Base-by-base conservation (phyloP, 73 alveolate species). In the Paramecium octaurelia region DNA sequence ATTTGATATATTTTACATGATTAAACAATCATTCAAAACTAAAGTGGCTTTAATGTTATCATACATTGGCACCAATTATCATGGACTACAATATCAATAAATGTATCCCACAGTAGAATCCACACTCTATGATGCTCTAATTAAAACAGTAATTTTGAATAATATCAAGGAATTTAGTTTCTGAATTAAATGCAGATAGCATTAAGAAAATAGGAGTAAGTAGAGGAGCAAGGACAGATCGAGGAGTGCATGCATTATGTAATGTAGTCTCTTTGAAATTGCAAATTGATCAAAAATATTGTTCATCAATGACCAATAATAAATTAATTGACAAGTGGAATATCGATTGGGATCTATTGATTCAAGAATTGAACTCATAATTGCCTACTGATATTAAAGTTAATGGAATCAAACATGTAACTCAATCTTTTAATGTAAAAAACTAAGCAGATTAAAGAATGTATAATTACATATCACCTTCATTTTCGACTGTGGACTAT, bases 401-500 rank as follows among this genome's bases (percentile, higher is more conserved):
- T n/a, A 93, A 95, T 59, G 91, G 97, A 42, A 88, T 97, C 9
- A 95, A 94, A 31, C 94, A 85, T 70, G 97, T 93, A 50, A 92
- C 97, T 31, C 96, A 96, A 50, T 90, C 95, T 24, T 98, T 98
- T 92, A 96, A 98, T 93, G 96, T 99, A 10, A 97, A 97, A 92
- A 96, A 92, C 11, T 89, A 92, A 80, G 95, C 98, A 58, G 86
- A 92, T 83, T 92, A 68, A 27, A 95, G 99, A 93, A 99, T 96
- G 70, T 98, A 98, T 90, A 96, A 96, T 70, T 98, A 98, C 93
- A 95, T 96, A 35, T 34, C 97, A 54, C 99, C 99, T 42, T 38
- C 34, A 77, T 95, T 84, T 58, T 86, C 68, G 84, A 18, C 69
- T 16, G 96, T 92, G 20, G 95, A 43, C 10, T 4, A 73, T 92